Conservation (phyloP, 768 basidiomycete genomes). For the Lactarius pseudohatsudake region DNA sequence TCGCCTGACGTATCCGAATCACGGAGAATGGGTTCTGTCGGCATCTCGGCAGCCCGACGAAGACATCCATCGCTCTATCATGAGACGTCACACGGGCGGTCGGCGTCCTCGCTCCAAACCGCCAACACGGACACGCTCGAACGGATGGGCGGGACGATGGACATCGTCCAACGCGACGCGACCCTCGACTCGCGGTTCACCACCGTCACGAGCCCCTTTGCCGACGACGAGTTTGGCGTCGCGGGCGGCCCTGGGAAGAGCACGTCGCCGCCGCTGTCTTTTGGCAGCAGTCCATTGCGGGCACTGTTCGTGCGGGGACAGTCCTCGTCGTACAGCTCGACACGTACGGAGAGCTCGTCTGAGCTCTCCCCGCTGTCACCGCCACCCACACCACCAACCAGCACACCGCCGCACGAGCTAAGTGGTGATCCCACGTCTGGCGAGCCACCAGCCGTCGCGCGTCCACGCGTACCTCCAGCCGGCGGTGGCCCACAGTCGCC, state of each 20-base stretch:
- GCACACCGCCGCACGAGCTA: slow-evolving; percentile 1
- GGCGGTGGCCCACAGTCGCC: slow-evolving; percentile 10
- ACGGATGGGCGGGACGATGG: slow-evolving; percentile 61
- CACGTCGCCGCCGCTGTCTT: neutral
- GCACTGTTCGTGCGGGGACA: slow-evolving; percentile 16
- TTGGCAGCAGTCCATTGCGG: neutral
- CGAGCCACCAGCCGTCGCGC: neutral
- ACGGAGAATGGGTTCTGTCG: slow-evolving; percentile 15
- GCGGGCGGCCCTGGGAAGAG: neutral
- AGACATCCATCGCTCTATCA: slow-evolving; percentile 29
- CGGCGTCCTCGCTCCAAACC: slow-evolving; percentile 54
- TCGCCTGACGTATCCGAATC: slow-evolving; percentile 26
- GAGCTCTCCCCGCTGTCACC: neutral
- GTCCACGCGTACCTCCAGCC: slow-evolving; percentile 5
- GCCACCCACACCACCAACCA: neutral
- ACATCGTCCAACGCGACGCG: slow-evolving; percentile 56
- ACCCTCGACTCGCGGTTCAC: slow-evolving; percentile 24
- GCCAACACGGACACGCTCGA: slow-evolving; percentile 71
- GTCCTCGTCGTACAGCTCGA: slow-evolving; percentile 14
- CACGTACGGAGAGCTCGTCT: slow-evolving; percentile 7
- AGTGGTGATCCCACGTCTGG: neutral
- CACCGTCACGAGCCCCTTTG: neutral
- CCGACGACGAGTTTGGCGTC: slow-evolving; percentile 19
- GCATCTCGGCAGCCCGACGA: slow-evolving; percentile 11
- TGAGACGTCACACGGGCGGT: slow-evolving; percentile 36